Conservation (phyloP, 768 basidiomycete species). For the Pholiota conissans region DNA sequence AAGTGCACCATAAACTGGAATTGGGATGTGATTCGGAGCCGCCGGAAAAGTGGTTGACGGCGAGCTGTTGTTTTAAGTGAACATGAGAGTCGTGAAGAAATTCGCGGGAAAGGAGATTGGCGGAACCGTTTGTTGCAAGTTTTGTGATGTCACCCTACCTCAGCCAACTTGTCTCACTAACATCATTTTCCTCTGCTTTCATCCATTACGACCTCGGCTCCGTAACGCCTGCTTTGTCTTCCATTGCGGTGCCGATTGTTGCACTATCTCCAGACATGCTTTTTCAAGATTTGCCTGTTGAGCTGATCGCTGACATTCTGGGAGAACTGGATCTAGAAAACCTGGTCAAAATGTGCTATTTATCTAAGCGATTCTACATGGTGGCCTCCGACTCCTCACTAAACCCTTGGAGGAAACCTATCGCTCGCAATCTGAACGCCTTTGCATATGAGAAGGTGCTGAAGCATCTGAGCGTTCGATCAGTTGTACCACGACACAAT, state of each 20-base stretch:
- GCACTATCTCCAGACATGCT: constrained; percentile 21
- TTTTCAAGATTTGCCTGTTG: constrained; percentile 67
- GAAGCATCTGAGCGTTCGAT: constrained; percentile 60
- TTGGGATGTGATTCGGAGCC: neutral
- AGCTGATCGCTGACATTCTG: constrained; percentile 72
- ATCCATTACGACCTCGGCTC: constrained; percentile 3
- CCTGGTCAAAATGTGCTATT: constrained; percentile 55
- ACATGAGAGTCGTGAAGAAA: neutral
- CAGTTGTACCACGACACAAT: constrained; percentile 70
- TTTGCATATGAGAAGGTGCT: constrained; percentile 50
- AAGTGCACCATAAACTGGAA: neutral
- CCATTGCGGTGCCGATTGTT: constrained; percentile 4
- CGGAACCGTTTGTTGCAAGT: neutral
- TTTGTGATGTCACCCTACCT: constrained; percentile 1
- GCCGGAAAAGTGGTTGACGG: neutral
- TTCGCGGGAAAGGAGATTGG: neutral
- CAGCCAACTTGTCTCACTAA: constrained; percentile 2
- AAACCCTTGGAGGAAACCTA: constrained; percentile 78
- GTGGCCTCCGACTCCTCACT: constrained; percentile 64
- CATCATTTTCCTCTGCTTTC: neutral
- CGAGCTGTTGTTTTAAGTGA: neutral
- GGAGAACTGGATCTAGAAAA: constrained; percentile 65
- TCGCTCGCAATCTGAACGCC: constrained; percentile 53
- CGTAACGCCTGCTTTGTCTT: constrained; percentile 5
- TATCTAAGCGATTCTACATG: constrained; percentile 57